Conservation (phyloP, 2,329 filamentous ascomycete genomes). For the Talaromyces sp. region DNA sequence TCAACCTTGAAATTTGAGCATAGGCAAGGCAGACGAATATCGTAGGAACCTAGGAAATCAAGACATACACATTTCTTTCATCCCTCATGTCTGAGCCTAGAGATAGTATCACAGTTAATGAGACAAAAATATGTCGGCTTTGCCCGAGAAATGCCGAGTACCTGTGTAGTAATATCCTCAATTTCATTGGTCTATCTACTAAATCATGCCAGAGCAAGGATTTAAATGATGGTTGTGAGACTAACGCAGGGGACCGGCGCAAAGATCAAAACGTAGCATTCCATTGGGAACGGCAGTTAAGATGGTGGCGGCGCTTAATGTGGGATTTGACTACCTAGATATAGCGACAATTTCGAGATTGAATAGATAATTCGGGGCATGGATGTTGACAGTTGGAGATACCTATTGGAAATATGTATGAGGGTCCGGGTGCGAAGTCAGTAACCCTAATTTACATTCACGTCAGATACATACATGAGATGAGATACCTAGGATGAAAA, state of each 20-base stretch:
- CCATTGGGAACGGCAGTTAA: not conserved
- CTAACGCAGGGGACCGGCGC: slow-evolving; percentile 1
- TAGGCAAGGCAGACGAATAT: not conserved
- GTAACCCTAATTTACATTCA: not conserved
- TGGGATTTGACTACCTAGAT: not conserved
- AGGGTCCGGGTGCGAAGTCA: not conserved
- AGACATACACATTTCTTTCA: not conserved
- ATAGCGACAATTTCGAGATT: not conserved
- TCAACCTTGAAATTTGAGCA: not conserved
- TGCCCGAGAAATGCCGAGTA: not conserved
- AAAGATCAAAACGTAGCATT: not conserved
- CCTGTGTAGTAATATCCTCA: not conserved
- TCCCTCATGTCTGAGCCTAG: not conserved
- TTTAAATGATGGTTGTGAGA: slow-evolving; percentile 3
- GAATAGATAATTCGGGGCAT: not conserved
- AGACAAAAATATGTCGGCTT: not conserved
- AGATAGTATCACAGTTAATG: not conserved
- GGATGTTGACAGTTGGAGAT: not conserved
- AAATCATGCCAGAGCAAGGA: not conserved
- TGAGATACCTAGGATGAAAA: not conserved
- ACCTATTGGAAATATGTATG: not conserved
- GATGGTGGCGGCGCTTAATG: not conserved
- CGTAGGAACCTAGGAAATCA: not conserved
- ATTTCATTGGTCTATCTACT: slow-evolving; percentile 3
- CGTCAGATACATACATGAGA: not conserved